These are phyloP conservation scores for Phytophthora cactorum DNA, from an alignment of 352 stramenopile species.

Conservation along the genomic window DNA sequence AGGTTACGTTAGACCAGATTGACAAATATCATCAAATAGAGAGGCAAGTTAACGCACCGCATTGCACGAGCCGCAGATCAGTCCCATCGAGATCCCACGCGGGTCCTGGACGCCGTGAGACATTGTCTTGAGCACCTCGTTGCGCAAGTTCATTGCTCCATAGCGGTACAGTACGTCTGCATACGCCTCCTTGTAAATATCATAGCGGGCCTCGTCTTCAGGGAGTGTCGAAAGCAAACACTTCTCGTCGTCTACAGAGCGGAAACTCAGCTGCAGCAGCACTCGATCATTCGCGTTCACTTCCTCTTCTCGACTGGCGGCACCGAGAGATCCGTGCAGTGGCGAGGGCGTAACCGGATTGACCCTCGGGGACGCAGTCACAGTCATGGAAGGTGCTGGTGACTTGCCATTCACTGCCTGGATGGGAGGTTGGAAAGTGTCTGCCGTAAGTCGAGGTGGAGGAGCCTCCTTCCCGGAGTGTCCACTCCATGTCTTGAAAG, in stretches of 20 bases:
- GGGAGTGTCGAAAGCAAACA: constrained; percentile 57
- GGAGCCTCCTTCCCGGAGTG: constrained; percentile 46
- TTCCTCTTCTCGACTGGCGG: constrained; percentile 35
- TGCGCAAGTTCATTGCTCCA: constrained; percentile 72
- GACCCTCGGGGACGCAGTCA: constrained; percentile 30
- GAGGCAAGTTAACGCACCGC: constrained; percentile 37
- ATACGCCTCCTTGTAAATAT: constrained; percentile 85
- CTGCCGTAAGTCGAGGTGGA: constrained; percentile 48
- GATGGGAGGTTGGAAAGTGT: constrained; percentile 59
- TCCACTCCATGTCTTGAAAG: constrained; percentile 79
- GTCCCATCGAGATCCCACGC: constrained; percentile 64
- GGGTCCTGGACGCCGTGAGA: constrained; percentile 35
- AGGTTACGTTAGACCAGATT: not conserved
- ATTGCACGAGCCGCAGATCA: constrained; percentile 74
- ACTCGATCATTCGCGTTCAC: constrained; percentile 53
- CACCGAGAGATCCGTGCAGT: constrained; percentile 14
- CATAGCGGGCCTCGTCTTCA: constrained; percentile 68
- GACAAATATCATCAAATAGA: not conserved
- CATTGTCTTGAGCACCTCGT: constrained; percentile 76
- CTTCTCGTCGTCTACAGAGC: constrained; percentile 43
- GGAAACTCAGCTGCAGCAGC: constrained; percentile 55
- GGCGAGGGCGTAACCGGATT: constrained; percentile 27
- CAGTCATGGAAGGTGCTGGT: constrained; percentile 35
- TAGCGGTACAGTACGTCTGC: constrained; percentile 85
- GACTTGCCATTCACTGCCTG: constrained; percentile 36